Evolutionary conservation across 371 early-diverging fungal species (phyloP).

Genomic region (Entomophthora muscae): DNA sequence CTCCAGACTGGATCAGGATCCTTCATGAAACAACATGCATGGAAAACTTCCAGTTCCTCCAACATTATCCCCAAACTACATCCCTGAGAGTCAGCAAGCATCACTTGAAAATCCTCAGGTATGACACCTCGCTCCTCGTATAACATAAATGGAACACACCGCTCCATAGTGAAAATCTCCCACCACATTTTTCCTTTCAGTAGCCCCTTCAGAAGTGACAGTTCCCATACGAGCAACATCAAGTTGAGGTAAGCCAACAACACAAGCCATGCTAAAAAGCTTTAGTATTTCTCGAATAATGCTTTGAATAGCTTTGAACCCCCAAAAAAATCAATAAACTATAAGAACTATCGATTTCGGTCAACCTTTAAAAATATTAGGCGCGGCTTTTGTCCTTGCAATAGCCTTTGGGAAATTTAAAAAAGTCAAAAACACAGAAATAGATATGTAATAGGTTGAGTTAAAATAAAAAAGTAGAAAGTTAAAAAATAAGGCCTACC

Average conservation of each 20-base stretch:
- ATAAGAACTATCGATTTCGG: no score
- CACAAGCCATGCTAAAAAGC: neutral
- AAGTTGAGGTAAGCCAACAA: neutral
- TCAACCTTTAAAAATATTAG: no score
- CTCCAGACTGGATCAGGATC: neutral
- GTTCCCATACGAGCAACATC: neutral
- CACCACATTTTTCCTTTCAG: neutral
- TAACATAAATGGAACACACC: neutral
- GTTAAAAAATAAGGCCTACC: neutral
- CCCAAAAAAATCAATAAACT: no score
- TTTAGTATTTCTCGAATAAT: neutral
- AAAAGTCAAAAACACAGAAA: no score
- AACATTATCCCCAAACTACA: neutral
- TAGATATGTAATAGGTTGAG: no score
- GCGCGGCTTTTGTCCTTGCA: no score
- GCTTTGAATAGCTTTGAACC: no score
- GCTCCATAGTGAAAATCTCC: slow-evolving; percentile 1
- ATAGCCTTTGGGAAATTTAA: no score
- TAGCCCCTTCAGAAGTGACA: neutral
- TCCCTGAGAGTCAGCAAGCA: neutral
- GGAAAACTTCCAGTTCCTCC: neutral
- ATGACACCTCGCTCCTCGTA: neutral
- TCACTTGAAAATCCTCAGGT: neutral
- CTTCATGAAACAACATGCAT: neutral
- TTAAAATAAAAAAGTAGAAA: neutral